Percentiles rank a stretch among this genome's conserved stretches.
Evolutionary conservation across 1,284 basidiomycete genomes (phyloP).

Genomic region (Paramarasmius palmivorus): DNA sequence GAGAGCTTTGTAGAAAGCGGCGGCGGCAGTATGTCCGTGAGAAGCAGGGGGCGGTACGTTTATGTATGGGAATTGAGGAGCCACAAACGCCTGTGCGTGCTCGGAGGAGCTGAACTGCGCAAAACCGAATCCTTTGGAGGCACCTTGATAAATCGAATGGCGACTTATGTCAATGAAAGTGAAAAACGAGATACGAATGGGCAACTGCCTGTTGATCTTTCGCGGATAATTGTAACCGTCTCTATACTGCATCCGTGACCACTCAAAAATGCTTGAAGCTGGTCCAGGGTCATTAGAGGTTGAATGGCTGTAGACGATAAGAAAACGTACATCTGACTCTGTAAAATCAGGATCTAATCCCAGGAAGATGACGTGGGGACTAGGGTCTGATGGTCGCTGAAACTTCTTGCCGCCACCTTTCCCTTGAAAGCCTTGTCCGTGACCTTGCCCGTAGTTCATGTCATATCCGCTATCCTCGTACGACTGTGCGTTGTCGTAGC

Average conservation of each 20-base stretch:
- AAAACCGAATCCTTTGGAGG: constrained; percentile 92
- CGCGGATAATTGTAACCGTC: constrained; percentile 90
- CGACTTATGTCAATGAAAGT: constrained; percentile 70
- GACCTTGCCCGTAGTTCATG: constrained; percentile 28
- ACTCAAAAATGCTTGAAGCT: constrained; percentile 81
- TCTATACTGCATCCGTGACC: constrained; percentile 74
- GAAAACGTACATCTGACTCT: constrained; percentile 80
- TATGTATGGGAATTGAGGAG: constrained; percentile 82
- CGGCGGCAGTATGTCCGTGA: constrained; percentile 70
- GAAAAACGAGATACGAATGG: constrained; percentile 70
- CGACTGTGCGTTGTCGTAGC: constrained; percentile 45
- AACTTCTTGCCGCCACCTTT: constrained; percentile 66
- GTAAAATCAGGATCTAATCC: constrained; percentile 88
- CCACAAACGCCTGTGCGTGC: constrained; percentile 85
- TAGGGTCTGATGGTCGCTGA: constrained; percentile 75
- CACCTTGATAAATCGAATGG: constrained; percentile 72
- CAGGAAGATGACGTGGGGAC: constrained; percentile 88
- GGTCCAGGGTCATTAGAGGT: constrained; percentile 28
- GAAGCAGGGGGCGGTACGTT: constrained; percentile 84
- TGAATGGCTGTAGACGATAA: constrained; percentile 35
- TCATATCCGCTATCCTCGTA: constrained; percentile 38
- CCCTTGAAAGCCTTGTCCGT: constrained; percentile 45
- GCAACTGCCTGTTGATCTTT: constrained; percentile 91
- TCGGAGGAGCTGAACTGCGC: constrained; percentile 85
- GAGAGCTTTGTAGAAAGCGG: constrained; percentile 68